phyloP scores from a whole-genome alignment of 108 stramenopile species.

The Cyclostephanos tholiformis region DNA sequence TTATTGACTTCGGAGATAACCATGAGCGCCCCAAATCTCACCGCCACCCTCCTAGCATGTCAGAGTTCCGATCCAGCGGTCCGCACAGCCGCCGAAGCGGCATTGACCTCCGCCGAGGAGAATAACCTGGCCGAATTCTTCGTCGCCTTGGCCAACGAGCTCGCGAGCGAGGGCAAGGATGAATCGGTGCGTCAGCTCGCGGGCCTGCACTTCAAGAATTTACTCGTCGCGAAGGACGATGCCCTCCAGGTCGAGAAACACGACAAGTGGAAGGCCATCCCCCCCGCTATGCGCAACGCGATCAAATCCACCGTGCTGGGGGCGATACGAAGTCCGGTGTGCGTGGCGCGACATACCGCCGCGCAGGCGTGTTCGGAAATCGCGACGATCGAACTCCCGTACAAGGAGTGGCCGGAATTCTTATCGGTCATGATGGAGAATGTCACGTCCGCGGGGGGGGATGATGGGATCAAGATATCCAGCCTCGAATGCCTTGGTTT shows the following conservation, averaged over 20 bases:
- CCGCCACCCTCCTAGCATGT: conserved; percentile 44
- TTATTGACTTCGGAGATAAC: neutral
- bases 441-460: conserved; percentile 48
- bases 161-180: conserved; percentile 69
- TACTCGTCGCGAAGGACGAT: conserved; percentile 78
- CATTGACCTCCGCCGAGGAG: conserved; percentile 46
- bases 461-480: conserved; percentile 80
- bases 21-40: conserved; percentile 45
- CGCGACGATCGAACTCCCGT: conserved; percentile 85
- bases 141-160: conserved; percentile 62
- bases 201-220: conserved; percentile 87
- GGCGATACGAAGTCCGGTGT: conserved; percentile 63
- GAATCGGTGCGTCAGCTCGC: conserved; percentile 74
- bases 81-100: conserved; percentile 48
- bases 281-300: conserved; percentile 46
- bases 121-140: conserved; percentile 53
- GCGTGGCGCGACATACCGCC: conserved; percentile 69
- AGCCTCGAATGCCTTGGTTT: conserved; percentile 95
- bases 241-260: conserved; percentile 60
- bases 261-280: conserved; percentile 71
- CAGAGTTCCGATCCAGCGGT: conserved; percentile 49
- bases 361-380: conserved; percentile 86
- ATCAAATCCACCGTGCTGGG: conserved; percentile 67
- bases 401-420: conserved; percentile 86
- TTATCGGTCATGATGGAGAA: conserved; percentile 80